Conservation (phyloP, 306 rosid genomes). For the Datisca glomerata region DNA sequence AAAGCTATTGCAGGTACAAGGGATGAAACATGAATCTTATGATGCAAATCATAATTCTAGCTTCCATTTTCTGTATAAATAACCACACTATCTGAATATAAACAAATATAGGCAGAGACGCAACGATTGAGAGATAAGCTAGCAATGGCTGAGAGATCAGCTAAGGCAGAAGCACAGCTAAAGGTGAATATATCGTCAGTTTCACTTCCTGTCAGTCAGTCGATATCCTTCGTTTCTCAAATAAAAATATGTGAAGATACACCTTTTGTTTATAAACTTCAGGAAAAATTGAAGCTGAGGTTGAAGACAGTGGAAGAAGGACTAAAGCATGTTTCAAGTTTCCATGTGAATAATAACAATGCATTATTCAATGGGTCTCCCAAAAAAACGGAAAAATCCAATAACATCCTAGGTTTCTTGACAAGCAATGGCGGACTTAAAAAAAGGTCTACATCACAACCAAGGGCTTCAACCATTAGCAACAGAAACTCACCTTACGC, state of each 20-base stretch:
- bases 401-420: slow-evolving; percentile 54
- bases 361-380: slow-evolving; percentile 29
- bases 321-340: slow-evolving; percentile 38
- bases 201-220: slow-evolving; percentile 1
- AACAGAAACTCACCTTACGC: slow-evolving; percentile 31
- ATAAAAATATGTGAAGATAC: too few relatives aligned
- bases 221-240: too few relatives aligned
- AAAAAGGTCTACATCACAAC: slow-evolving; percentile 74
- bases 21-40: too few relatives aligned
- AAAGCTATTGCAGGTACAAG: slow-evolving; percentile 81
- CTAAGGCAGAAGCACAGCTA: slow-evolving; percentile 85
- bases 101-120: slow-evolving; percentile 59
- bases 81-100: background rate
- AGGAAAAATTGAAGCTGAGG: slow-evolving; percentile 88
- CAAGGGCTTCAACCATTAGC: slow-evolving; percentile 35
- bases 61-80: slow-evolving; percentile 8
- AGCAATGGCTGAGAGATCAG: slow-evolving; percentile 73
- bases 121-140: slow-evolving; percentile 82
- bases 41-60: too few relatives aligned
- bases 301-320: slow-evolving; percentile 82
- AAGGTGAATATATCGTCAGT: slow-evolving; percentile 37
- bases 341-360: slow-evolving; percentile 28
- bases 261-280: too few relatives aligned
- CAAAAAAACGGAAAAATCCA: slow-evolving; percentile 36
- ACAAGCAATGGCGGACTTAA: slow-evolving; percentile 43